Conservation (phyloP, 495 filamentous ascomycete genomes). For the Aspergillus coremiiformis region DNA sequence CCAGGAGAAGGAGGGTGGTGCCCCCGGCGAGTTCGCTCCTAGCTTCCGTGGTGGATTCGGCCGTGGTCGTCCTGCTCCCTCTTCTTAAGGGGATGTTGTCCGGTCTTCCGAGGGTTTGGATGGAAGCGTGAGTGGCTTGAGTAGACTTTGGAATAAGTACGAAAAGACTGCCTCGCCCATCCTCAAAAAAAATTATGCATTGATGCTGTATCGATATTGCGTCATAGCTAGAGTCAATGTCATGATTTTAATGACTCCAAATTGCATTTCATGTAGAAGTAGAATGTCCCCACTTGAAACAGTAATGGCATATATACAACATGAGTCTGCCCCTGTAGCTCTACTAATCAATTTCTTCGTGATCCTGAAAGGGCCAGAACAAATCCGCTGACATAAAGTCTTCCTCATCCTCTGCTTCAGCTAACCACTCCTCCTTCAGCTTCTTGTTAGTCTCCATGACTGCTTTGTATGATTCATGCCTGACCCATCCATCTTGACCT, state of each 20-base stretch:
- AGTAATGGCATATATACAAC: not conserved
- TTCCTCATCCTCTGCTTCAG: no score
- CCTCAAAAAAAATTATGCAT: conserved; percentile 23
- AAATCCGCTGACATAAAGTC: no score
- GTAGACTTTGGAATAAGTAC: conserved; percentile 18
- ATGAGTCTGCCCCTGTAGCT: no score
- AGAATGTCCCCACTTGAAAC: not conserved
- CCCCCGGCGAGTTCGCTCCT: conserved; percentile 90
- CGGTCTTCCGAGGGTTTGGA: conserved; percentile 30
- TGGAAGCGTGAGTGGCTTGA: conserved; percentile 27
- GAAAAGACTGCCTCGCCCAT: conserved; percentile 28
- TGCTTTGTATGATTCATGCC: no score
- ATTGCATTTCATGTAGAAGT: not conserved
- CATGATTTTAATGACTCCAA: conserved; percentile 26
- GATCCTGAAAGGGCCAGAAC: not conserved
- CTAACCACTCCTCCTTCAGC: no score
- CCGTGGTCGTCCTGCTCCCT: conserved; percentile 76
- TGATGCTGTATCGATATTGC: conserved; percentile 20
- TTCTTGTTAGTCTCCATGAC: no score
- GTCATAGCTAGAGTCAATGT: conserved; percentile 30
- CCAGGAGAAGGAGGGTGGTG: conserved; percentile 90
- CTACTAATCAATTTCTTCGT: no score
- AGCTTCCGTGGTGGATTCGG: conserved; percentile 93
- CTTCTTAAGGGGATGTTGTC: conserved; percentile 47
- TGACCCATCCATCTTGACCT: no score